Evolutionary conservation across 305 asterid genomes (phyloP).

Genomic region (Euphrasia arctica): DNA sequence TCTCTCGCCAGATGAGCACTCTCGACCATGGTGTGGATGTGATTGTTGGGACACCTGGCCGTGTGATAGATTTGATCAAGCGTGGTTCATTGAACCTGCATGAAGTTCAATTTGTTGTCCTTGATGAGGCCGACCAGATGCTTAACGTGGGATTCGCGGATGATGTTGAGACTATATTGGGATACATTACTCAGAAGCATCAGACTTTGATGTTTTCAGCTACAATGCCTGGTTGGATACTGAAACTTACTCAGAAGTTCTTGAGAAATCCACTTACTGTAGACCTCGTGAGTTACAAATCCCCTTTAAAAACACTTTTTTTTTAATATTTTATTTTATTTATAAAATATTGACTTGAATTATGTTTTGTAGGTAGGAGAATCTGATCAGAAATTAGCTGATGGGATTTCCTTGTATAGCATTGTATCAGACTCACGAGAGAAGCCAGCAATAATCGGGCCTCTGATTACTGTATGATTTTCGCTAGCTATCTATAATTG

Average conservation of each 20-base stretch:
- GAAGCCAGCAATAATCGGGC: slow-evolving; percentile 73
- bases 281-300: slow-evolving; percentile 72
- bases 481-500: neutral
- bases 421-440: slow-evolving; percentile 59
- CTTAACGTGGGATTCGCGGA: slow-evolving; percentile 97
- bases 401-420: slow-evolving; percentile 74
- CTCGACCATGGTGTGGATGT: slow-evolving; percentile 85
- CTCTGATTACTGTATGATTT: slow-evolving; percentile 65
- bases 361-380: slow-evolving; percentile 70
- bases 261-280: slow-evolving; percentile 66
- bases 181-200: slow-evolving; percentile 67
- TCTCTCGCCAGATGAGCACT: slow-evolving; percentile 70
- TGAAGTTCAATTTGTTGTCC: slow-evolving; percentile 77
- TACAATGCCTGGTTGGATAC: slow-evolving; percentile 92
- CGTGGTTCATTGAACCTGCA: slow-evolving; percentile 79
- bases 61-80: slow-evolving; percentile 82
- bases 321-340: no score
- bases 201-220: slow-evolving; percentile 99
- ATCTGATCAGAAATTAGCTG: slow-evolving; percentile 84
- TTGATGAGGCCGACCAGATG: slow-evolving; percentile 99
- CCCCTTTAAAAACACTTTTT: no score
- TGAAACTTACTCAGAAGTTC: slow-evolving; percentile 77
- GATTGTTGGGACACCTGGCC: slow-evolving; percentile 94
- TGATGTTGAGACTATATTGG: slow-evolving; percentile 79
- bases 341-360: no score